Percentiles rank a stretch among this genome's conserved stretches.
These are phyloP conservation scores for Nemania sp. DNA, from an alignment of 2,329 filamentous ascomycete species.

Conservation along the genomic window DNA sequence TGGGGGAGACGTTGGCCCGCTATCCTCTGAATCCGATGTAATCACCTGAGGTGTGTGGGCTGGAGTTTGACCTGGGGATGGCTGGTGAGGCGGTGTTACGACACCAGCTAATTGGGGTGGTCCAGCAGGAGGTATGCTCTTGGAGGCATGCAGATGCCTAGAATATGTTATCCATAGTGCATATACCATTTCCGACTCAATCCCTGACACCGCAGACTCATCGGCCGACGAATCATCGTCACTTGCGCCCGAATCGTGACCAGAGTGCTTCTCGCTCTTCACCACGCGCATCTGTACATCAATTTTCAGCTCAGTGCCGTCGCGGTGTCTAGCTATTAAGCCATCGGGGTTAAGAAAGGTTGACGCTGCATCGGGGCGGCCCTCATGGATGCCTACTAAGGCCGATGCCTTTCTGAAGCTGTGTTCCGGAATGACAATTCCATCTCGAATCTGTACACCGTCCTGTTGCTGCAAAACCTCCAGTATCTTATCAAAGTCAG, in stretches of 20 bases:
- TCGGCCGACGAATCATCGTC: slow-evolving; percentile 41
- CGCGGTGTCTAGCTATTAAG: slow-evolving; percentile 81
- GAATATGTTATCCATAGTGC: slow-evolving; percentile 98
- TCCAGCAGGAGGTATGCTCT: slow-evolving; percentile 56
- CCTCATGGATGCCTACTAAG: slow-evolving; percentile 80
- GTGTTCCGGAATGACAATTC: slow-evolving; percentile 96
- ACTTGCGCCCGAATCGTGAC: slow-evolving; percentile 35
- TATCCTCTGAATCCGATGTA: slow-evolving; percentile 56
- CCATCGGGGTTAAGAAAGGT: slow-evolving; percentile 85
- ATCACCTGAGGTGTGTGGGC: slow-evolving; percentile 61
- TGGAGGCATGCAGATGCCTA: slow-evolving; percentile 80
- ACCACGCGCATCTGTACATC: slow-evolving; percentile 97
- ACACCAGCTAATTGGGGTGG: slow-evolving; percentile 66
- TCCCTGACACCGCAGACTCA: slow-evolving; percentile 51
- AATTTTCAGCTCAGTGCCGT: slow-evolving; percentile 89
- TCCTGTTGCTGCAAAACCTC: slow-evolving; percentile 84
- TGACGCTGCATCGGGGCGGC: slow-evolving; percentile 74
- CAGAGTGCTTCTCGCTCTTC: slow-evolving; percentile 73
- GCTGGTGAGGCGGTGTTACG: slow-evolving; percentile 75
- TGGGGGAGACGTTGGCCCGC: slow-evolving; percentile 42
- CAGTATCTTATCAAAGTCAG: slow-evolving; percentile 83
- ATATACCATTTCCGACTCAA: slow-evolving; percentile 79
- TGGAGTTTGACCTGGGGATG: slow-evolving; percentile 73
- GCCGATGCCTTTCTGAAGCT: slow-evolving; percentile 90
- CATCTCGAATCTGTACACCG: slow-evolving; percentile 79